Conservation (phyloP, 148 eudicot genomes). For the Rhododendron williamsianum region DNA sequence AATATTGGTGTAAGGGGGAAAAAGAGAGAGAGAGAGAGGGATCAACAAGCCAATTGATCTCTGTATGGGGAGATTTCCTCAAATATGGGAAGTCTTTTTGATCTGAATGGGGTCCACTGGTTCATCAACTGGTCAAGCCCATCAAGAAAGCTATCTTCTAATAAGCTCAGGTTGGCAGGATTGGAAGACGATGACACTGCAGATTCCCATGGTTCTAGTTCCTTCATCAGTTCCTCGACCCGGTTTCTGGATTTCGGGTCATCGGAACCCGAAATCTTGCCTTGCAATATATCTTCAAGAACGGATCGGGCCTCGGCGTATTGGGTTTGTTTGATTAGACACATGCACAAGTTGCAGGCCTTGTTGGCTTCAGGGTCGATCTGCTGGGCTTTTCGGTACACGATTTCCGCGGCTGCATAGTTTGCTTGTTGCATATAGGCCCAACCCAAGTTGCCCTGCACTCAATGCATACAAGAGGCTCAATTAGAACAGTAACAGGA, state of each 20-base stretch:
- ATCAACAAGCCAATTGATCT: constrained; percentile 37
- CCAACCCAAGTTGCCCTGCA: constrained; percentile 61
- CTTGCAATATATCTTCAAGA: constrained; percentile 27
- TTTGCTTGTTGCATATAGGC: constrained; percentile 48
- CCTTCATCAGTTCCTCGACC: constrained; percentile 32
- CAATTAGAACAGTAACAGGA: neutral
- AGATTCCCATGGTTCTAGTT: constrained; percentile 24
- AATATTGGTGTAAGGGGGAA: neutral
- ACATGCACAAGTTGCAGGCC: constrained; percentile 43
- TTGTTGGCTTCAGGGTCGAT: constrained; percentile 52
- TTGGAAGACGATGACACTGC: neutral
- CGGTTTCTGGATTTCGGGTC: constrained; percentile 37
- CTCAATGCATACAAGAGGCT: neutral
- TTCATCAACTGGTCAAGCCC: constrained; percentile 41
- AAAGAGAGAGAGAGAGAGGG: neutral
- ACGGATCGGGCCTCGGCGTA: constrained; percentile 28
- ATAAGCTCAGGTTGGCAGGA: constrained; percentile 8
- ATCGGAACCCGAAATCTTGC: constrained; percentile 28
- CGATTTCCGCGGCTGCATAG: constrained; percentile 42
- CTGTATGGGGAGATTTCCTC: constrained; percentile 38
- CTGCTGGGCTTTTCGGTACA: constrained; percentile 41
- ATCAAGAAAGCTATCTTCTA: constrained; percentile 32
- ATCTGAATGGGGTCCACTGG: constrained; percentile 27
- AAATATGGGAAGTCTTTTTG: constrained; percentile 45
- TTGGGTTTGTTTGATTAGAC: constrained; percentile 33